A percentile compares a stretch with the other conserved stretches of the same genome.
These are phyloP conservation scores for Aspergillus baeticus DNA, from an alignment of 495 filamentous ascomycete genomes.

Conservation along the genomic window DNA sequence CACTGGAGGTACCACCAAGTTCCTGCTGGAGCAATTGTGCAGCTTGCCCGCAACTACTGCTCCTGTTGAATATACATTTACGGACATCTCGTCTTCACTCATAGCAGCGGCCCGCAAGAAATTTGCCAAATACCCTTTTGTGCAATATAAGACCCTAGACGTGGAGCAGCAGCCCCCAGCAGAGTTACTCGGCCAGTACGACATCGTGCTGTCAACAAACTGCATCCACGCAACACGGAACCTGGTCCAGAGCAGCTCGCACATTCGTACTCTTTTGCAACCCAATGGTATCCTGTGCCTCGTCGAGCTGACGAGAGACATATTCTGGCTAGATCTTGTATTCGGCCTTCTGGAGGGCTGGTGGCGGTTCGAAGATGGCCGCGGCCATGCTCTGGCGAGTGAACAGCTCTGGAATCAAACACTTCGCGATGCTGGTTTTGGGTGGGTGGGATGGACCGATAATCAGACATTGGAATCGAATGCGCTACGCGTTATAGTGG, in stretches of 20 bases:
- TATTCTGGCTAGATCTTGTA: conserved; percentile 43
- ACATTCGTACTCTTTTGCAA: conserved; percentile 36
- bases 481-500: neutral
- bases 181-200: conserved; percentile 21
- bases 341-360: conserved; percentile 51
- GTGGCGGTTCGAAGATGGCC: conserved; percentile 50
- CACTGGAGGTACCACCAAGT: neutral
- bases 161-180: conserved; percentile 33
- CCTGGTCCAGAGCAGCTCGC: conserved; percentile 23
- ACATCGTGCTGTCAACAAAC: conserved; percentile 47
- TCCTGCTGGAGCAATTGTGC: neutral
- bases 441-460: conserved; percentile 37
- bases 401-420: conserved; percentile 31
- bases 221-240: conserved; percentile 47
- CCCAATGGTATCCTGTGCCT: conserved; percentile 42
- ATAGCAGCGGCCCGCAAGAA: conserved; percentile 32
- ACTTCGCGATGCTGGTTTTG: conserved; percentile 31
- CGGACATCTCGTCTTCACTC: conserved; percentile 41
- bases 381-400: conserved; percentile 31
- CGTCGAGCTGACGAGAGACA: conserved; percentile 41
- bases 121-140: conserved; percentile 28
- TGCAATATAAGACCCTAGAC: conserved; percentile 39
- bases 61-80: too few species aligned
- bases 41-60: conserved; percentile 27
- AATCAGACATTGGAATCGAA: neutral